Percentiles rank a stretch among this genome's conserved stretches.
These are phyloP conservation scores for Phlebiopsis gigantea DNA, from an alignment of 768 basidiomycete genomes.

Conservation along the genomic window DNA sequence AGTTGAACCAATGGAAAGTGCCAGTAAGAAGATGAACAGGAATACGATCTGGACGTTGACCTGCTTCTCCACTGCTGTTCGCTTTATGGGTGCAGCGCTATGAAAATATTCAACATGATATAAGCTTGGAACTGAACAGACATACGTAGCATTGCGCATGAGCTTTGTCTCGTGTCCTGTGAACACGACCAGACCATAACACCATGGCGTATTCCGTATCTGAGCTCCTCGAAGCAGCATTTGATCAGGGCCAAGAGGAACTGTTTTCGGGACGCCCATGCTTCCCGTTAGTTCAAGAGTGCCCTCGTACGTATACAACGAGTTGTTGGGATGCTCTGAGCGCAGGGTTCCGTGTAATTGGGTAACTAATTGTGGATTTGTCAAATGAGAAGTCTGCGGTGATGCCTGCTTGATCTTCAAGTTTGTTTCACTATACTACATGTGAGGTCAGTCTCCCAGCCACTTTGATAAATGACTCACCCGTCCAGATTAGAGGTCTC, in stretches of 20 bases:
- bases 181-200: conserved; percentile 89
- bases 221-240: conserved; percentile 92
- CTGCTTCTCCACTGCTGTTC: conserved; percentile 92
- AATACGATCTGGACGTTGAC: conserved; percentile 97
- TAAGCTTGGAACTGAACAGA: conserved; percentile 14
- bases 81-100: conserved; percentile 94
- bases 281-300: conserved; percentile 59
- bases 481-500: conserved; percentile 98
- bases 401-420: conserved; percentile 98
- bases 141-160: conserved; percentile 97
- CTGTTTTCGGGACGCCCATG: conserved; percentile 62
- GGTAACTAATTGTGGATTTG: conserved; percentile 69
- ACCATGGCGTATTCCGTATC: conserved; percentile 93
- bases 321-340: conserved; percentile 97
- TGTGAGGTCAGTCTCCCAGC: not conserved
- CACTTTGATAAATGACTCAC: conserved; percentile 37
- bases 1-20: conserved; percentile 85
- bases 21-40: conserved; percentile 82
- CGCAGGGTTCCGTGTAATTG: conserved; percentile 78
- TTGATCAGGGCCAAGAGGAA: conserved; percentile 94
- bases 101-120: not conserved
- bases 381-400: conserved; percentile 71
- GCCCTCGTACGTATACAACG: conserved; percentile 92
- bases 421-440: conserved; percentile 76
- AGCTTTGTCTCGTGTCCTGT: conserved; percentile 98